Evolutionary conservation across 805 yeast genomes (phyloP).

Genomic region (Myxozyma lipomycoides): DNA sequence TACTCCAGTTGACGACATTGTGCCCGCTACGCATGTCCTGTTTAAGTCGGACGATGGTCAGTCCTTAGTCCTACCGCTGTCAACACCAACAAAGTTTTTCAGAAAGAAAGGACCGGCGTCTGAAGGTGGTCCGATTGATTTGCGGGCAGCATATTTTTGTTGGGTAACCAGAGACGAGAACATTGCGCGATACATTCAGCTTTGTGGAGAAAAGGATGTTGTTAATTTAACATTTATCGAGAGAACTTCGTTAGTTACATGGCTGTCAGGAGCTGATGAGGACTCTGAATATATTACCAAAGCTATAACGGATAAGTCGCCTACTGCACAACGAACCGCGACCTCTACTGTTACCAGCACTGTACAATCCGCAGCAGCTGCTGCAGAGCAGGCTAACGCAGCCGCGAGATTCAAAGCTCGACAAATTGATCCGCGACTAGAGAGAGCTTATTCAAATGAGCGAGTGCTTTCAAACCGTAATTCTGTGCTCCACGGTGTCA

Average conservation of each 20-base stretch:
- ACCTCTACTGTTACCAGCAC: background rate
- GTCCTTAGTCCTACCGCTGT: slow-evolving; percentile 27
- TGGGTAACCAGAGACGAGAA: slow-evolving; percentile 72
- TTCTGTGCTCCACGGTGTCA: slow-evolving; percentile 39
- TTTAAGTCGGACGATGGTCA: slow-evolving; percentile 32
- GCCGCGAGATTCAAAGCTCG: background rate
- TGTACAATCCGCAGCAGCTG: background rate
- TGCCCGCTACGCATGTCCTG: slow-evolving; percentile 36
- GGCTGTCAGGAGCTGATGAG: slow-evolving; percentile 68
- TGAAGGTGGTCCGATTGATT: slow-evolving; percentile 33
- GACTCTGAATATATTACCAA: slow-evolving; percentile 21
- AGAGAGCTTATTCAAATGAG: slow-evolving; percentile 46
- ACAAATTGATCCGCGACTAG: slow-evolving; percentile 50
- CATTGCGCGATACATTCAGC: slow-evolving; percentile 75
- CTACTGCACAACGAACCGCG: background rate
- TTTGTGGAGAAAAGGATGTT: slow-evolving; percentile 60
- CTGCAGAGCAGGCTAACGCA: background rate
- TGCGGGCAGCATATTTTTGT: slow-evolving; percentile 66
- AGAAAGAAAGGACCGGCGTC: slow-evolving; percentile 47
- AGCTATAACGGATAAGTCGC: background rate
- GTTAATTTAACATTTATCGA: slow-evolving; percentile 76
- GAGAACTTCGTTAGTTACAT: slow-evolving; percentile 75
- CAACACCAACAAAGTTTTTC: slow-evolving; percentile 51
- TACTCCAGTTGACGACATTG: slow-evolving; percentile 39
- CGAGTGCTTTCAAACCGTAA: slow-evolving; percentile 43